Base-by-base conservation (phyloP, 2,329 filamentous ascomycete species). In the Metarhizium robertsii region DNA sequence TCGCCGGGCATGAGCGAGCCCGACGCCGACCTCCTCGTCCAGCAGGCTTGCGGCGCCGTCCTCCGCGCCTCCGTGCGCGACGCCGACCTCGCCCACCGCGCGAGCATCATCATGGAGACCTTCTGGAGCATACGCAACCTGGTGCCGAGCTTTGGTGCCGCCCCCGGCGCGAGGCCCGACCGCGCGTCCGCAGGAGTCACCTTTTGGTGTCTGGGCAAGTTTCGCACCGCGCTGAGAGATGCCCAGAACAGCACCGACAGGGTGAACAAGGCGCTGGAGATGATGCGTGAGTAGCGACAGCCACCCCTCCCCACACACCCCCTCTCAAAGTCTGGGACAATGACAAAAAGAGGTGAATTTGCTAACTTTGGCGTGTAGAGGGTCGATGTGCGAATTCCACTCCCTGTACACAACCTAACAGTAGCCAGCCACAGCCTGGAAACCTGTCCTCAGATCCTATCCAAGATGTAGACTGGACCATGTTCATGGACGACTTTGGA, bases 401-500 rank as follows among this genome's bases (percentile, higher is more conserved):
- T 36, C 13, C 40, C 14, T 54, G 53, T 42, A 47, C 46, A 52
- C 6, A 57, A 30, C 34, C 58, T 52, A 14, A 58, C 58, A 45
- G 57, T 58, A 47, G 46, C 54, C 55, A 58, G 47, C 55, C 62
- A 13, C 61, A 67, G 38, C 55, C 55, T n/a, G 55, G 58, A 56
- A 61, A 55, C 38, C 59, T 52, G 53, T 58, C 53, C 11, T 59
- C 66, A 4, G 73, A 75, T 52, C 64, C 66, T 3, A 67, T 77
- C 34, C 72, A 75, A 52, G 71, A 75, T 48, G 69, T 79, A 45
- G 76, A 79, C 62, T 79, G 76, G 76, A 71, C 73, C 57, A 72
- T 75, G 55, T 72, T 79, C 36, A 73, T 78, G 69, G 74, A 77
- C 55, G 76, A 79, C 49, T 77, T 78, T 61, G 75, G 75, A 57